These are phyloP conservation scores for Rhizopogon sp. DNA, from an alignment of 768 basidiomycete genomes.

Conservation along the genomic window DNA sequence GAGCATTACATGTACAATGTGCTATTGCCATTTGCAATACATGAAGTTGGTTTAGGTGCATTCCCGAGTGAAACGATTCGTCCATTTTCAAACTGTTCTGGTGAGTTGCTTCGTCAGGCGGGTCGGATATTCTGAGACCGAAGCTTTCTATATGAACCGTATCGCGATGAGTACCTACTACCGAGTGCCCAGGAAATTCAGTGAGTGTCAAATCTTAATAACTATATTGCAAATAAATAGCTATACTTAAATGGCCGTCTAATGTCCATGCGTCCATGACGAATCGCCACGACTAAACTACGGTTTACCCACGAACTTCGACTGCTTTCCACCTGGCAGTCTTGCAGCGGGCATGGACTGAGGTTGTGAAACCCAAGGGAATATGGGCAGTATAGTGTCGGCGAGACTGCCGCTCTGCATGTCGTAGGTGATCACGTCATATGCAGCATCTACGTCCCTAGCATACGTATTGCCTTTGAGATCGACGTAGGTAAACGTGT, in stretches of 20 bases:
- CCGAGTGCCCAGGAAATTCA: too few relatives aligned
- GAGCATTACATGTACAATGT: background rate
- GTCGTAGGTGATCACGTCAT: constrained; percentile 59
- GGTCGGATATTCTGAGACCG: too few relatives aligned
- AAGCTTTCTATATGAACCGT: too few relatives aligned
- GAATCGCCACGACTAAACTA: background rate
- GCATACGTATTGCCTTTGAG: constrained; percentile 55
- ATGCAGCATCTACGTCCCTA: constrained; percentile 54
- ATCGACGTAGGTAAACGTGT: constrained; percentile 61
- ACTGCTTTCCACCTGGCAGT: constrained; percentile 30
- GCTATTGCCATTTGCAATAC: too few relatives aligned
- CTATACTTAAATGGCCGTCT: background rate
- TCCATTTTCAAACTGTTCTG: too few relatives aligned
- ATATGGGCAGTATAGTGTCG: constrained; percentile 5
- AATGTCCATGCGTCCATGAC: background rate
- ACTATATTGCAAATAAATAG: background rate
- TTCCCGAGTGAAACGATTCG: too few relatives aligned
- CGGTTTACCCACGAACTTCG: background rate
- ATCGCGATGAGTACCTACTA: too few relatives aligned
- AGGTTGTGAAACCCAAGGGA: background rate
- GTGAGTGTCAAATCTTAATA: too few relatives aligned
- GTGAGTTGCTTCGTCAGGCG: too few relatives aligned
- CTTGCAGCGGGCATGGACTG: constrained; percentile 16
- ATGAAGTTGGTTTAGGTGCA: too few relatives aligned
- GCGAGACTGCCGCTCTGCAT: constrained; percentile 47